phyloP scores from a whole-genome alignment of 2,329 filamentous ascomycete species.

The Colletotrichum endophyticum region DNA sequence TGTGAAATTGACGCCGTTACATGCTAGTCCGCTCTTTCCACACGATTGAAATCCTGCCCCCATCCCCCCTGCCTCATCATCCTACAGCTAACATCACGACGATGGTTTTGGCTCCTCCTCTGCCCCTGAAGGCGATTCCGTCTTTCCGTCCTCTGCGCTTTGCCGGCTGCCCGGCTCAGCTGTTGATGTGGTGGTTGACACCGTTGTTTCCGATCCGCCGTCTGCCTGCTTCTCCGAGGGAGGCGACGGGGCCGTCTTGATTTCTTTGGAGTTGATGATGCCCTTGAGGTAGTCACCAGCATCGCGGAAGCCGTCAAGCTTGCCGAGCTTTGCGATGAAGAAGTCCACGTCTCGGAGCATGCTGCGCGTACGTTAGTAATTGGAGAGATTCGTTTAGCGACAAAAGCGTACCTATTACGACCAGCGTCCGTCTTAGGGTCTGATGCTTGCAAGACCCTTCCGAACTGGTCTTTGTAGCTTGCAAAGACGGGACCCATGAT shows the following conservation, averaged over 20 bases:
- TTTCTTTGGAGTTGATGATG: conserved; percentile 66
- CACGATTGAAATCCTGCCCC: background rate
- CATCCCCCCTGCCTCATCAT: background rate
- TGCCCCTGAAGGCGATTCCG: conserved; percentile 4
- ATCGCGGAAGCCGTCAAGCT: conserved; percentile 80
- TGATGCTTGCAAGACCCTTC: conserved; percentile 70
- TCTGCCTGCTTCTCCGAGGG: conserved; percentile 11
- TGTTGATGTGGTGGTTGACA: background rate
- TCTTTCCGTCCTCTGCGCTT: conserved; percentile 12
- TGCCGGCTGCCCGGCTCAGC: conserved; percentile 7
- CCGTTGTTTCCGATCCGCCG: conserved; percentile 10
- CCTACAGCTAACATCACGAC: background rate
- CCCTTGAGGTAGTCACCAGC: conserved; percentile 72
- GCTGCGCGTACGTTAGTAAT: conserved; percentile 46
- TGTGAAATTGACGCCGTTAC: background rate
- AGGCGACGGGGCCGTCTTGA: conserved; percentile 30
- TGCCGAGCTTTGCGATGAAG: conserved; percentile 73
- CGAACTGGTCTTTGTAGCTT: conserved; percentile 81
- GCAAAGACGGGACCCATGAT: conserved; percentile 88
- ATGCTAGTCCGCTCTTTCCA: background rate
- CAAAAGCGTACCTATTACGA: conserved; percentile 68
- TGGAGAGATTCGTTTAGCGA: background rate
- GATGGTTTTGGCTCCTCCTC: conserved; percentile 19
- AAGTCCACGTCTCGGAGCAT: conserved; percentile 79
- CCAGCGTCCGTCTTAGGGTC: conserved; percentile 70